Percentiles rank a stretch among this genome's conserved stretches.
Evolutionary conservation across 2,329 filamentous ascomycete genomes (phyloP).

Genomic region (Daldinia sp.): DNA sequence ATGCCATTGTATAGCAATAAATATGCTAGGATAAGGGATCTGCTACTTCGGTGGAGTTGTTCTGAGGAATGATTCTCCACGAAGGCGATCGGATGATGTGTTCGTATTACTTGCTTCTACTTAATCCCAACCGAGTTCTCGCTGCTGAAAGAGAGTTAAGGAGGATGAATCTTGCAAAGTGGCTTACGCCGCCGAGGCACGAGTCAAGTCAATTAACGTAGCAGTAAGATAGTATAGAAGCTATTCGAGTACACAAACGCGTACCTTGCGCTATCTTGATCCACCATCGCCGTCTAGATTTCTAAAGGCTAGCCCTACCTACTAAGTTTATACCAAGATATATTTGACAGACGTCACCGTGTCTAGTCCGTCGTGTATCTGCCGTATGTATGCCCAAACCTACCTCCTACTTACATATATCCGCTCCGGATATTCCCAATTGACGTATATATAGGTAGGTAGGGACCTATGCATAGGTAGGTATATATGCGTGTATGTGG

Average conservation of each 20-base stretch:
- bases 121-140: not conserved
- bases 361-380: slow-evolving; percentile 5
- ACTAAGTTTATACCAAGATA: not conserved
- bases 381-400: not conserved
- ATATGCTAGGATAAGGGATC: not conserved
- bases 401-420: not conserved
- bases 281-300: not conserved
- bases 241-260: not conserved
- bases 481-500: slow-evolving; percentile 1
- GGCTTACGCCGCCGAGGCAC: not conserved
- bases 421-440: not conserved
- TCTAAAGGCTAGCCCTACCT: not conserved
- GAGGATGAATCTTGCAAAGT: not conserved
- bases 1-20: not conserved
- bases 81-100: not conserved
- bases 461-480: too few relatives aligned
- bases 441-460: not conserved
- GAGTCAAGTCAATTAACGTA: not conserved
- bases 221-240: not conserved
- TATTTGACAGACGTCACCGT: not conserved
- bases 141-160: not conserved
- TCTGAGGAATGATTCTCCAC: not conserved
- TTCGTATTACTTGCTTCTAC: not conserved
- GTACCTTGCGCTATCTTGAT: not conserved
- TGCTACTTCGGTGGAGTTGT: not conserved